Base-by-base conservation (phyloP, 2,329 filamentous ascomycete genomes). In the Aspergillaceae sp. region DNA sequence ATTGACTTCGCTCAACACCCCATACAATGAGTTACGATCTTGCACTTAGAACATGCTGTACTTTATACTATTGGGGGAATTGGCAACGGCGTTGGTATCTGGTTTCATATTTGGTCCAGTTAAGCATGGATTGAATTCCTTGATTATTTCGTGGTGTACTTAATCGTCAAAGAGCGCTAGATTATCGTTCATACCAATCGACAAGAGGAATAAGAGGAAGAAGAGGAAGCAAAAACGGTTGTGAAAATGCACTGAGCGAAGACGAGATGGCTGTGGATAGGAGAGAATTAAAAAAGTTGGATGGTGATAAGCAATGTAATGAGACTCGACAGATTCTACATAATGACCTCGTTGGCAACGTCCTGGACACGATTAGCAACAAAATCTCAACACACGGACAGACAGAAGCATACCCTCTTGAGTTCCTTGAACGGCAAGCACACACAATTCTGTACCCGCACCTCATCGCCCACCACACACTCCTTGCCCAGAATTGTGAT, bases 401-500 rank as follows among this genome's bases (percentile, higher is more conserved):
- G 33, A 35, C 28, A 44, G 42, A 34, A 35, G 78, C 86, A 68
- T 74, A 91, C 87, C 73, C 90, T 81, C 82, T 96, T 97, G 67
- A 98, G 72, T 74, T 97, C 92, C 79, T 98, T 98, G 71, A 90
- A 95, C 7, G 92, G 92, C 74, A 98, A 71, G 73, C 92, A 97
- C 49, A 98, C 83, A 67, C 92, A 98, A 74, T 98, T 97, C 74
- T 97, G 91, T 58, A 98, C 89, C 52, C 89, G 82, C 7, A 97
- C 84, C 70, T 97, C 92, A 60, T 98, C 92, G 3, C 85, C 89
- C 29, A 97, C 92, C 46, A 76, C 81, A 62, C 91, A 97, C 69
- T 98, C 92, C 76, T 97, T 96, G 64, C 91, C 91, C 52, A 98
- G 71, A 56, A 97, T 98, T 41, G 91, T 97, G 64, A 97, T 92